Evolutionary conservation across 163 green algal species (phyloP), one percentile per base, ranked within the genome.

Genomic region (Trebouxiophyceae sp.): DNA sequence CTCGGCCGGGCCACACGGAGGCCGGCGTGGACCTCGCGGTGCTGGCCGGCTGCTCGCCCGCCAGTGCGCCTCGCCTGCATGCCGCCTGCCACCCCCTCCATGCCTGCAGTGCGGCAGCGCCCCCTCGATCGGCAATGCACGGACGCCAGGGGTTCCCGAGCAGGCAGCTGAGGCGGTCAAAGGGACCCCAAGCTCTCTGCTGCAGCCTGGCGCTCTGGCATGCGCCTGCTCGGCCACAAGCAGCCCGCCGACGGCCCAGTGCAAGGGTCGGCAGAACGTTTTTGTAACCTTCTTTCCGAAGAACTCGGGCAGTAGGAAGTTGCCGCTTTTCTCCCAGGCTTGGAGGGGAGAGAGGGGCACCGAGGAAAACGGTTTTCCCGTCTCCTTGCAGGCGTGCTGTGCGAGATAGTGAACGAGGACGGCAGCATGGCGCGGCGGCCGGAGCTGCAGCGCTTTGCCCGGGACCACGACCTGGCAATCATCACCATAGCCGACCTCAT

Each of bases 401-500:
- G 89, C 70, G 95, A 98, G 76, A 79, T 97, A 20, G 72, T 88
- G 26, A 60, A 73, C 54, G 45, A 45, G 3, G 86, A 92, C 60
- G 92, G 91, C 60, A 87, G 68, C 74, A 97, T 99, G 92, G 73
- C 84, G 2, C 83, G 91, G 24, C 90, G 86, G 20, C 86, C 86
- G 1, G 45, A 95, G 74, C 84, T 98, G 46, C 73, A 89, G 33
- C 71, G 75, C 54, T 96, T 99, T 84, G 87, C 92, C 0, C 54
- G 69, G 34, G 27, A 83, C 59, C 81, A 98, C 67, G 78, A 73
- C 45, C 84, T 99, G 2, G 84, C 83, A 34, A 86, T 83, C 71
- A 89, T 98, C 75, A 97, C 92, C 60, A 98, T 99, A 34, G 84
- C 84, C 20, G 90, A 98, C 70, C 83, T 99, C 27, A 83, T 96